phyloP scores from a whole-genome alignment of 1,284 basidiomycete genomes.

The Naganishia sp. region DNA sequence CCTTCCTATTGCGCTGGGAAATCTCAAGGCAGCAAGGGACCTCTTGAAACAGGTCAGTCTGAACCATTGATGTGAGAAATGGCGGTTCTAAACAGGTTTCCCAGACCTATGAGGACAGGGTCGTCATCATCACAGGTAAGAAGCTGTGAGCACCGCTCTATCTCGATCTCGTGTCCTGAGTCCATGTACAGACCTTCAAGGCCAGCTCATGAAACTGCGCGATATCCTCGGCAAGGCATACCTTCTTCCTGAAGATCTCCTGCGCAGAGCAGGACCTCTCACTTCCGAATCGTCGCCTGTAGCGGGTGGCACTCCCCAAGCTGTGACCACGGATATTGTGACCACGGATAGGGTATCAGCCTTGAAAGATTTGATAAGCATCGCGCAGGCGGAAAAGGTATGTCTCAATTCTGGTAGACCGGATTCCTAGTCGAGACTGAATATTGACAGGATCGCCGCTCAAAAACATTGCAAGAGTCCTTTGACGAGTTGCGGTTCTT shows the following conservation, averaged over 20 bases:
- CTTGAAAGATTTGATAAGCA: constrained; percentile 38
- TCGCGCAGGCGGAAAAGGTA: constrained; percentile 46
- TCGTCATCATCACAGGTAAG: constrained; percentile 15
- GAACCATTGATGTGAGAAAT: not conserved
- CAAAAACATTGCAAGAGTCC: constrained; percentile 40
- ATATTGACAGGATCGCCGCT: constrained; percentile 39
- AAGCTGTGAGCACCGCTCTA: not conserved
- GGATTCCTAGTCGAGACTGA: not conserved
- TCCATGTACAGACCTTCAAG: not conserved
- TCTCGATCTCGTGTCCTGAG: not conserved
- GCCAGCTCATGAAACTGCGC: constrained; percentile 7
- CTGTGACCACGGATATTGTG: constrained; percentile 21
- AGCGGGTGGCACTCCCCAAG: not conserved
- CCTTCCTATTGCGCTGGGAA: constrained; percentile 11
- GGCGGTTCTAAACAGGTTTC: not conserved
- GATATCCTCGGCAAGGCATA: constrained; percentile 21
- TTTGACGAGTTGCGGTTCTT: constrained; percentile 49
- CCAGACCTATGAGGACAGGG: constrained; percentile 25
- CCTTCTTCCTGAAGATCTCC: constrained; percentile 9
- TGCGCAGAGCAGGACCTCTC: constrained; percentile 1
- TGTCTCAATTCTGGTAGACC: constrained; percentile 29
- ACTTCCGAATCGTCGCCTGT: not conserved
- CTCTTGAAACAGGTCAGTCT: constrained; percentile 21
- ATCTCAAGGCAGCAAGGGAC: constrained; percentile 10
- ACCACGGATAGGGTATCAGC: constrained; percentile 38